phyloP scores from a whole-genome alignment of 208 protist species.

The Crithidia mellificae region DNA sequence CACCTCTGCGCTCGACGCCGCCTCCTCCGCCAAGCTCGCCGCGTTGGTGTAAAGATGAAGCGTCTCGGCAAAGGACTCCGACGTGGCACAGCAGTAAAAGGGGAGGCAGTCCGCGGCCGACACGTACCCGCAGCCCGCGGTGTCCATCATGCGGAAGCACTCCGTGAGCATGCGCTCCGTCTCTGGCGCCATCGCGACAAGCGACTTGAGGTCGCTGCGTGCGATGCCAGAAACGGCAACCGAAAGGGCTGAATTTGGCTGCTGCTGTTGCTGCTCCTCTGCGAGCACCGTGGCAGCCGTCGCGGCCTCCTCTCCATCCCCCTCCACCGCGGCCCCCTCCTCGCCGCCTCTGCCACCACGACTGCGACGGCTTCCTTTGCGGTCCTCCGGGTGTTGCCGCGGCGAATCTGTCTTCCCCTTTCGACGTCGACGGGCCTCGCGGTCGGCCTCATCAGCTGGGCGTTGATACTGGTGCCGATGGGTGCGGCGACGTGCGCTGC shows the following conservation, averaged over 20 bases:
- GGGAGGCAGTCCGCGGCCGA: constrained; percentile 33
- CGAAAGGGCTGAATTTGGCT: no score
- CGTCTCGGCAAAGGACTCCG: constrained; percentile 13
- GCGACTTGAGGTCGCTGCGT: constrained; percentile 2
- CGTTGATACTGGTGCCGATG: not conserved
- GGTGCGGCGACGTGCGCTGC: not conserved
- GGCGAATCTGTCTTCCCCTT: no score
- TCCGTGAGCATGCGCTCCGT: constrained; percentile 41
- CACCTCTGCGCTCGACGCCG: not conserved
- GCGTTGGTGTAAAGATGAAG: constrained; percentile 10
- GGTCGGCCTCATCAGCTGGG: not conserved
- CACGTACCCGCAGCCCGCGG: constrained; percentile 34
- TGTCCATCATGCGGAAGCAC: constrained; percentile 60
- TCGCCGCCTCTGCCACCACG: not conserved
- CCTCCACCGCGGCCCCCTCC: not conserved
- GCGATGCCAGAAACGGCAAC: not conserved
- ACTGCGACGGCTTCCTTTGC: not conserved
- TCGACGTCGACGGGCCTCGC: no score
- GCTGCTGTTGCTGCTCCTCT: not conserved
- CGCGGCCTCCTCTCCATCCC: not conserved
- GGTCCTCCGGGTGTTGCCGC: not conserved
- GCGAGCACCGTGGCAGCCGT: no score
- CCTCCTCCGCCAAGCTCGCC: not conserved
- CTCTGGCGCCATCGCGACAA: constrained; percentile 14
- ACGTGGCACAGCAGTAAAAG: constrained; percentile 38